Base-by-base conservation (phyloP, 2,329 filamentous ascomycete species). In the Diaporthe ilicicola region DNA sequence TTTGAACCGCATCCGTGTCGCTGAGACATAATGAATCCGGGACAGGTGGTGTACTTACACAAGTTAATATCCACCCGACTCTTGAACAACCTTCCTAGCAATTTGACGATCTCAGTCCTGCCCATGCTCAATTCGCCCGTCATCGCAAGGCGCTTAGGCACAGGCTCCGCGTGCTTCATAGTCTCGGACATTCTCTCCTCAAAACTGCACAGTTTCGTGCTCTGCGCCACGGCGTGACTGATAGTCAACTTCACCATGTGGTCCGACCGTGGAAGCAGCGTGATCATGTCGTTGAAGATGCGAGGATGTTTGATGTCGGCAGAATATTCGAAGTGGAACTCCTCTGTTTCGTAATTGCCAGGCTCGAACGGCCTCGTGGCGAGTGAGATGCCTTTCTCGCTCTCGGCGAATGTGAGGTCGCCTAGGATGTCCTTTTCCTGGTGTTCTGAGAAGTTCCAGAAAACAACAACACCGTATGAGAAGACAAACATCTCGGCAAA, bases 221-320 rank as follows among this genome's bases (percentile, higher is more conserved):
- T 98, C 82, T 99, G 96, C 0, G 94, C 94, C 76, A 99, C 98
- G 46, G 95, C 96, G 79, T 99, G 96, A 80, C 93, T 97, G 84
- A 99, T 99, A 42, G 95, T 94, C 19, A 99, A 87, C 82, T 98
- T 98, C 79, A 98, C 97, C 95, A 99, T 98, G 83, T 99, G 96
- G 82, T 99, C 96, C 34, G 87, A 89, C 48, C 94, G 92, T 72
- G 94, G 97, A 73, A 97, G 88, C 54, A 99, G 85, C 0, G 96
- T 99, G 77, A 99, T 98, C 96, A 99, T 99, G 81, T 99, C 96
- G 82, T 99, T 98, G 84, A 97, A 99, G 37, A 99, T 93, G 70
- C 96, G 90, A 5, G 96, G 96, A 62, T 95, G 90, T 73, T 94
- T 92, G 42, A 96, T 94, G 70, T 94, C 88, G 0, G 90, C 88